phyloP scores from a whole-genome alignment of 2,329 filamentous ascomycete species.

The Fusarium buharicum region DNA sequence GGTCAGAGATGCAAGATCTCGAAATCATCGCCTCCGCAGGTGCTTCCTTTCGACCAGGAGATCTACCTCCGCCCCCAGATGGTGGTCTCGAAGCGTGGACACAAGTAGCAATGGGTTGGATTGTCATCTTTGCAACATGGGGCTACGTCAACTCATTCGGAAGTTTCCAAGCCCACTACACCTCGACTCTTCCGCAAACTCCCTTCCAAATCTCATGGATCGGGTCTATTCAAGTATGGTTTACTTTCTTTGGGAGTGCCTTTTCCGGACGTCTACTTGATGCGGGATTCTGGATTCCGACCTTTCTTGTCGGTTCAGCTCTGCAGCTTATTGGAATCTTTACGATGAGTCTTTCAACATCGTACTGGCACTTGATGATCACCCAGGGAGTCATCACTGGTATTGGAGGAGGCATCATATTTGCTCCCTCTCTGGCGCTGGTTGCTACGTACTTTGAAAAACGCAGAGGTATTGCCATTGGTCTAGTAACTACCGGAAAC shows the following conservation, averaged over 20 bases:
- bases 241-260: constrained; percentile 56
- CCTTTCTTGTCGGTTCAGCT: constrained; percentile 52
- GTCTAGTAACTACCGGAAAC: constrained; percentile 66
- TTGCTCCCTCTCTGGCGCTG: constrained; percentile 66
- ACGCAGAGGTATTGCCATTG: constrained; percentile 65
- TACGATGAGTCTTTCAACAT: constrained; percentile 53
- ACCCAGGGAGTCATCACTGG: constrained; percentile 64
- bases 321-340: constrained; percentile 58
- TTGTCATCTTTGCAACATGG: constrained; percentile 56
- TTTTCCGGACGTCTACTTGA: constrained; percentile 58
- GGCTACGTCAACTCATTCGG: constrained; percentile 60
- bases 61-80: constrained; percentile 38
- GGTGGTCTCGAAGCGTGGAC: constrained; percentile 49
- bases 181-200: constrained; percentile 42
- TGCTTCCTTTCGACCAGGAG: constrained; percentile 14
- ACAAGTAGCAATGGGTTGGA: constrained; percentile 54
- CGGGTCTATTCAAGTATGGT: constrained; percentile 57
- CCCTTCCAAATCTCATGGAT: constrained; percentile 59
- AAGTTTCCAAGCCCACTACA: constrained; percentile 58
- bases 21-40: constrained; percentile 23
- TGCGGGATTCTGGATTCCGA: constrained; percentile 55
- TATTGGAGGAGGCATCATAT: constrained; percentile 63
- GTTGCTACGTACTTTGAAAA: constrained; percentile 69
- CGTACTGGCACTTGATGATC: constrained; percentile 62
- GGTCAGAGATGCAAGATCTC: constrained; percentile 21